phyloP scores from a whole-genome alignment of 768 basidiomycete species.

The Suillus paluster region DNA sequence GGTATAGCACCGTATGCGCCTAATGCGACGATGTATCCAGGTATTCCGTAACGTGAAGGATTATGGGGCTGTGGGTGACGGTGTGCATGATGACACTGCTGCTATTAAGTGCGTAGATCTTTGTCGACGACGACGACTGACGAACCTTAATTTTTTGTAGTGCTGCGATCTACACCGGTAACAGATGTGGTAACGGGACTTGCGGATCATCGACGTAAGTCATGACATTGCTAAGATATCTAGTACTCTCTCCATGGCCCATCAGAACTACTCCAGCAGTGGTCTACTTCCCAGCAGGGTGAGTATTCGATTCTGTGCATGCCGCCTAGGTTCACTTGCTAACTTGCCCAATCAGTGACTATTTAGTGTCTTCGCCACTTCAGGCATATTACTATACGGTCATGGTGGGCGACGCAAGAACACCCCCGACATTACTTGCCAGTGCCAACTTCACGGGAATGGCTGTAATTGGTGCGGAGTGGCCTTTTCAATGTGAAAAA shows the following conservation, averaged over 20 bases:
- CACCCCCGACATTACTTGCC: conserved; percentile 37
- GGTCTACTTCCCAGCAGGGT: conserved; percentile 75
- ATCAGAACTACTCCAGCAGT: conserved; percentile 64
- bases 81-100: conserved; percentile 69
- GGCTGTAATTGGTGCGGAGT: conserved; percentile 35
- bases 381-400: conserved; percentile 37
- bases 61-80: conserved; percentile 56
- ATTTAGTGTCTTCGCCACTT: conserved; percentile 33
- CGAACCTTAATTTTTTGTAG: conserved; percentile 39
- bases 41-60: conserved; percentile 78
- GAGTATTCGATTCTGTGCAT: conserved; percentile 21
- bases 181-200: conserved; percentile 58
- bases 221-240: background rate
- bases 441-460: conserved; percentile 34
- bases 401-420: conserved; percentile 38
- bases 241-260: background rate
- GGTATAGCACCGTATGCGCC: conserved; percentile 66
- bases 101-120: conserved; percentile 61
- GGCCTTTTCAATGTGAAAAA: no score
- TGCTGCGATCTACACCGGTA: conserved; percentile 60
- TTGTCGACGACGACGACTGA: background rate
- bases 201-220: conserved; percentile 59
- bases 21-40: conserved; percentile 53
- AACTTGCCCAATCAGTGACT: conserved; percentile 23
- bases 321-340: background rate